Base-by-base conservation (phyloP, 2,329 filamentous ascomycete genomes). In the Cytospora leucostoma region DNA sequence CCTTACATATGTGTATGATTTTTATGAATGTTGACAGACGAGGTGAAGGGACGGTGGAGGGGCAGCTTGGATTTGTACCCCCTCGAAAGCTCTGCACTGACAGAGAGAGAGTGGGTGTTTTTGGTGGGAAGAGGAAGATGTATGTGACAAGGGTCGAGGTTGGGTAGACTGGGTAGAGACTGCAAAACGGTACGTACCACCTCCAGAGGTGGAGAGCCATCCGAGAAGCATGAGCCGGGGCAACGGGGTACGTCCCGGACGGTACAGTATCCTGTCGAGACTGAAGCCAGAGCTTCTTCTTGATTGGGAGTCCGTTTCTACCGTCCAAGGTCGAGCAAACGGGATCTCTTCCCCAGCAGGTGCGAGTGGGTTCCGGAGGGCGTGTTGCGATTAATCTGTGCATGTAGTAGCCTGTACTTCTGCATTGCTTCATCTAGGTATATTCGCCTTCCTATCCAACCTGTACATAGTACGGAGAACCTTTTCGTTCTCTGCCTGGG, bases 61-160 rank as follows among this genome's bases (percentile, higher is more conserved):
- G 62, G 65, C 65, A 62, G 62, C 55, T 65, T 63, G 62, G 65
- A 62, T 66, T 65, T 65, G 65, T 66, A 66, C 58, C 65, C 60
- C 59, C 56, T 62, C 58, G 56, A 54, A 57, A 58, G 59, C 59
- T 55, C 55, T 38, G 56, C 59, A 50, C 51, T 44, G 56, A 34
- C 35, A 47, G 57, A 40, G 53, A 52, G 58, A 17, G 56, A 59
- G 65, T 55, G 44, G 56, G 49, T 59, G 57, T 53, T 49, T 27
- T 56, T 61, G 62, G 59, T 65, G 62, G 59, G 58, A 57, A 59
- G 55, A 56, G 58, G 52, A 55, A 44, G 51, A 59, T 51, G 53
- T 32, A 50, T 56, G 55, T 61, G 51, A 61, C 65, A 59, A 61
- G 65, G 62, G 62, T 64, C 44, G 53, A 52, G 56, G 54, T 47